Evolutionary conservation across 2,329 filamentous ascomycete genomes (phyloP).

Genomic region (Colletotrichum salicis): DNA sequence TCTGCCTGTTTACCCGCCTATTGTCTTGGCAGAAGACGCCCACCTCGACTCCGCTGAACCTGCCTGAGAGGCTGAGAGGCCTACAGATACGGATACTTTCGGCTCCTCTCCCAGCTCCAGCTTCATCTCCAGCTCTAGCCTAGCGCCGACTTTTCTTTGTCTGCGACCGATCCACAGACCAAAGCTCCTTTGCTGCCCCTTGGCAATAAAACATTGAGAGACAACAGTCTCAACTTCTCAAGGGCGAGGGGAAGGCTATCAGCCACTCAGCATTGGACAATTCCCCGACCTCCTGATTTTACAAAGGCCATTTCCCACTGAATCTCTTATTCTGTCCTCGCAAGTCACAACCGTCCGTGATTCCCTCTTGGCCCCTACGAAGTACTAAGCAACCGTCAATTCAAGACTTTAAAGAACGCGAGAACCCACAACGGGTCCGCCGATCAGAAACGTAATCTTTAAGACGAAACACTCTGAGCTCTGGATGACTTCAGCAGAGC

Average conservation of each 20-base stretch:
- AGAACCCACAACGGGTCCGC: conserved; percentile 15
- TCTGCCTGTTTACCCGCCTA: conserved; percentile 9
- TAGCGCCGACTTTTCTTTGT: neutral
- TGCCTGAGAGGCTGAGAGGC: neutral
- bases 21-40: conserved; percentile 21
- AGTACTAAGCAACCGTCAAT: neutral
- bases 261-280: neutral
- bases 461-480: conserved; percentile 19
- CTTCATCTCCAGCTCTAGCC: neutral
- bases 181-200: conserved; percentile 8
- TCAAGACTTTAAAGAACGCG: neutral
- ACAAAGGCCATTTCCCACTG: neutral
- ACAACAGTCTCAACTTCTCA: neutral
- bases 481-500: conserved; percentile 2
- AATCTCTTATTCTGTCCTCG: neutral
- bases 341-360: no score
- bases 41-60: neutral
- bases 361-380: neutral
- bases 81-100: neutral
- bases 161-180: conserved; percentile 20
- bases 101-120: neutral
- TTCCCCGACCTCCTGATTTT: neutral
- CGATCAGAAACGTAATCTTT: conserved; percentile 20
- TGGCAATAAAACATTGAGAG: conserved; percentile 14
- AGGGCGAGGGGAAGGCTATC: neutral